Conservation (phyloP, 805 yeast species). For the Yarrowia sp. region DNA sequence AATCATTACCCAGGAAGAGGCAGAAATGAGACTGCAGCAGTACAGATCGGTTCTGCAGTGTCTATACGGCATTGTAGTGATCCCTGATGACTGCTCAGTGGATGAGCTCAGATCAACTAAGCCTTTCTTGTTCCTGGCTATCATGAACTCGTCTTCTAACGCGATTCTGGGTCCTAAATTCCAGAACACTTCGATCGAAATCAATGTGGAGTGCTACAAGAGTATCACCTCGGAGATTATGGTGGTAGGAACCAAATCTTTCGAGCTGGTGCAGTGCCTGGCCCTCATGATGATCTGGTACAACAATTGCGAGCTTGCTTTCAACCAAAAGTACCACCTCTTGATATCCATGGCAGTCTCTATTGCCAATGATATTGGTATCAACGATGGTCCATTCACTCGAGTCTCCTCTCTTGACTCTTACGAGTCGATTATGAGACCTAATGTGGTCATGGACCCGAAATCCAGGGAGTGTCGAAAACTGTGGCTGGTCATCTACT, state of each 20-base stretch:
- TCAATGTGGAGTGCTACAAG: slow-evolving; percentile 20
- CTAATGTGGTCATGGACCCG: slow-evolving; percentile 53
- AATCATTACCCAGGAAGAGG: slow-evolving; percentile 64
- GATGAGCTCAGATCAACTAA: slow-evolving; percentile 58
- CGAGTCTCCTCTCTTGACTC: slow-evolving; percentile 44
- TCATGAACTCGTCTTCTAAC: slow-evolving; percentile 67
- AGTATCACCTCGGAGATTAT: slow-evolving; percentile 58
- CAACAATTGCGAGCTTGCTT: slow-evolving; percentile 81
- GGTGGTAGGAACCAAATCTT: slow-evolving; percentile 71
- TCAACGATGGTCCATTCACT: slow-evolving; percentile 52
- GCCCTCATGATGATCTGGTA: slow-evolving; percentile 77
- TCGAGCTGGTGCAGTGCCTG: slow-evolving; percentile 69
- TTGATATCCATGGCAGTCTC: slow-evolving; percentile 69
- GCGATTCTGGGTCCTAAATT: slow-evolving; percentile 32
- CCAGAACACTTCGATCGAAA: slow-evolving; percentile 11
- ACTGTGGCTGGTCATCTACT: slow-evolving; percentile 65
- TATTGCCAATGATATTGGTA: slow-evolving; percentile 77
- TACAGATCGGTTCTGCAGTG: slow-evolving; percentile 59
- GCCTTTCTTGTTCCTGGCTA: slow-evolving; percentile 69
- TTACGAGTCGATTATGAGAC: slow-evolving; percentile 50
- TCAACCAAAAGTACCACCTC: slow-evolving; percentile 77
- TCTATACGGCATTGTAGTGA: slow-evolving; percentile 63
- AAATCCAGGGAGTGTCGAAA: slow-evolving; percentile 57
- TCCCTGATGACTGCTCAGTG: slow-evolving; percentile 56
- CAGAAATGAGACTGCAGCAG: slow-evolving; percentile 58